Base-by-base conservation (phyloP, 805 yeast species). In the Candida xyloterini region DNA sequence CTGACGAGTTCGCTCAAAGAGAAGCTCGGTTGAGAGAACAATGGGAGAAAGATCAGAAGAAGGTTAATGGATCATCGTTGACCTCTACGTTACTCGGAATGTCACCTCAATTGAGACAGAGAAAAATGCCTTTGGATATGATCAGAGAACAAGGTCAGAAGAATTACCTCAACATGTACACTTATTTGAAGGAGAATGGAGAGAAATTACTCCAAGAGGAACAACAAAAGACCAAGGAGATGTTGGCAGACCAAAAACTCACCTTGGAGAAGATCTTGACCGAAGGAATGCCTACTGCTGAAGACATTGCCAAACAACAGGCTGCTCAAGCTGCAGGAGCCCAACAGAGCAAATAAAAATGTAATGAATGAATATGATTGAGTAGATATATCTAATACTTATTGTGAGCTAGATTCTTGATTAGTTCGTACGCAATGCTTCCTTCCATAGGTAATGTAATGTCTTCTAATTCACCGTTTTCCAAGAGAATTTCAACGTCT, bases 131-230 rank as follows among this genome's bases (percentile, higher is more conserved):
- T 22, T 74, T 89, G 60, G 99, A 91, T 65, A 61, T 79, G 40
- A 80, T 90, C 51, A 84, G 97, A 61, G 95, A 88, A 60, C 91
- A 86, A 60, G 96, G 96, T 53, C 95, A 88, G 65, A 78, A 79
- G 68, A 88, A 86, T 62, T 91, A 88, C 63, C 80, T 82, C 54
- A 79, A 80, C 52, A 84, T 88, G 79, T 80, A 81, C 67, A 74
- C 64, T 51, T 77, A 73, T 55, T 66, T 77, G 54, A 64, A 71
- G 47, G 81, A 76, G 55, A 74, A 77, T 59, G 78, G 77, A 40
- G 74, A 68, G 37, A 79, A 84, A 64, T 71, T 86, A 55, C 73
- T 89, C 53, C 87, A 83, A 56, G 96, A 90, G 68, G 95, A 91
- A 65, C 88, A 80, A 51, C 78, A 73, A 48, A 82, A 81, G 56